Conservation (phyloP, 768 basidiomycete species). For the Russula earlei region DNA sequence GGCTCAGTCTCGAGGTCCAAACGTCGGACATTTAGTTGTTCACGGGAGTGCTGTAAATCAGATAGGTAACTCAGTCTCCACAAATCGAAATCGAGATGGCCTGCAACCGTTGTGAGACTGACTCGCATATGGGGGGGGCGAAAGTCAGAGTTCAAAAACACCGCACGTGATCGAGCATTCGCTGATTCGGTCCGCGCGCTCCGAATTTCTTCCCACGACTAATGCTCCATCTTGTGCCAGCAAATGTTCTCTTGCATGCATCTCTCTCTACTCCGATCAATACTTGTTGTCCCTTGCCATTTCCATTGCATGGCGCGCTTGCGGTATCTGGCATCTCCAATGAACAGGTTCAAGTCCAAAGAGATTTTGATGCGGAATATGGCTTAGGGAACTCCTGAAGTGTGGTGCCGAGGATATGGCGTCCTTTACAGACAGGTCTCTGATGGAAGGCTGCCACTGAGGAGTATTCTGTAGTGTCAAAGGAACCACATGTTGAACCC, state of each 20-base stretch:
- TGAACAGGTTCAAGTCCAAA: constrained; percentile 67
- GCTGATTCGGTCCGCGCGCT: no score
- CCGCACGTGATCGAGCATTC: background rate
- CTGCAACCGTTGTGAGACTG: no score
- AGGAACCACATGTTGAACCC: constrained; percentile 18
- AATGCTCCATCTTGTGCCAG: background rate
- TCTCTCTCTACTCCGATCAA: constrained; percentile 19
- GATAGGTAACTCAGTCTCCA: background rate
- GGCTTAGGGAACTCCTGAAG: constrained; percentile 65
- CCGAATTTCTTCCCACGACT: background rate
- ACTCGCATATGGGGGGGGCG: no score
- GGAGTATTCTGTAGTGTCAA: constrained; percentile 13
- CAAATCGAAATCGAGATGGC: background rate
- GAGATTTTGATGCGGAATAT: constrained; percentile 74
- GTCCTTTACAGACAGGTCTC: constrained; percentile 28
- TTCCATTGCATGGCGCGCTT: constrained; percentile 44
- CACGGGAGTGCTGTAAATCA: background rate
- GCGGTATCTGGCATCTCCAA: constrained; percentile 63
- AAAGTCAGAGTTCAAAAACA: no score
- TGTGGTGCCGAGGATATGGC: constrained; percentile 34
- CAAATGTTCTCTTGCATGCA: constrained; percentile 23
- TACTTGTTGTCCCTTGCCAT: constrained; percentile 29
- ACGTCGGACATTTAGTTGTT: background rate
- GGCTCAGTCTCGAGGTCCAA: background rate
- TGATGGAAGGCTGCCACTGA: constrained; percentile 25